Evolutionary conservation across 140 eudicot genomes (phyloP).

Genomic region (Cichorium intybus): DNA sequence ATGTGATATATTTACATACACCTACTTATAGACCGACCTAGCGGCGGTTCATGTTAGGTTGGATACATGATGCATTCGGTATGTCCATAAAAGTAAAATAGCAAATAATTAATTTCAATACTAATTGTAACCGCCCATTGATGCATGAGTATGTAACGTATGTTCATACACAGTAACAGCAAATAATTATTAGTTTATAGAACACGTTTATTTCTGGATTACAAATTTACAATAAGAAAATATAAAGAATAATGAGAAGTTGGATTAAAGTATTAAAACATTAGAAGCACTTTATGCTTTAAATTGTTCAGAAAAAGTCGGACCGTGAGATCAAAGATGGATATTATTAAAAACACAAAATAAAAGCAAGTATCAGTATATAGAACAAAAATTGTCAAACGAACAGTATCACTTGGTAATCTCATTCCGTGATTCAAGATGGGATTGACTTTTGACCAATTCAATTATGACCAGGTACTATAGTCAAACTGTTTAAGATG

Average conservation of each 20-base stretch:
- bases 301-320: neutral
- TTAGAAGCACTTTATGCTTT: neutral
- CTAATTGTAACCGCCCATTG: neutral
- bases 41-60: neutral
- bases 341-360: neutral
- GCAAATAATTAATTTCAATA: too few species aligned
- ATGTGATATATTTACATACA: too few species aligned
- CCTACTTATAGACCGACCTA: too few species aligned
- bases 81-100: too few species aligned
- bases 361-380: neutral
- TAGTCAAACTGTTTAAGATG: neutral
- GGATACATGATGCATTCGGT: too few species aligned
- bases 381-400: neutral
- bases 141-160: neutral
- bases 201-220: neutral
- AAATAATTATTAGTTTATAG: neutral
- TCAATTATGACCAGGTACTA: neutral
- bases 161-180: too few species aligned
- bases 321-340: neutral
- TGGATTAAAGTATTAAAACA: neutral
- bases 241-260: neutral
- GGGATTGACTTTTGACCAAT: neutral
- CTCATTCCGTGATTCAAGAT: neutral
- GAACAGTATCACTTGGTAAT: neutral
- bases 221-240: too few species aligned